Conservation (phyloP, 176 grass and related monocot species). For the Rhipidocladum racemiflorum region DNA sequence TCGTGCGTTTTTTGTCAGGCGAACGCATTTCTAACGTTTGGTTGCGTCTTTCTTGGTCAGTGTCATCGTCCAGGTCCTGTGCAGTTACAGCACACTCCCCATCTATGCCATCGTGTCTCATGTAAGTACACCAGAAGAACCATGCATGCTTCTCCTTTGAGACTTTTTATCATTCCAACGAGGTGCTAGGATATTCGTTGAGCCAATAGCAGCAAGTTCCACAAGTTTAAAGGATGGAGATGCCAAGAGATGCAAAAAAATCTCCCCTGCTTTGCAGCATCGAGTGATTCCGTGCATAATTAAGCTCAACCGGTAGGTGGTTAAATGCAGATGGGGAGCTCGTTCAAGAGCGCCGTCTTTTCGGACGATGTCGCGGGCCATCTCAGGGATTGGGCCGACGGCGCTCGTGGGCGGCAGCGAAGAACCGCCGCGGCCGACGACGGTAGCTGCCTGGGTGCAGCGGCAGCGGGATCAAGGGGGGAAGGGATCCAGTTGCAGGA, state of each 20-base stretch:
- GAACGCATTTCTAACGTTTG: not conserved
- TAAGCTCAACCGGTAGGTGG: not conserved
- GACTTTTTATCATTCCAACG: no score
- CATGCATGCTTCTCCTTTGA: not conserved
- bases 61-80: slow-evolving; percentile 57
- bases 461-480: not conserved
- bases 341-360: slow-evolving; percentile 81
- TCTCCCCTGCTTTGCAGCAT: no score
- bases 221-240: no score
- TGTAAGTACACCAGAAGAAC: slow-evolving; percentile 36
- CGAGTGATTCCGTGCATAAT: no score
- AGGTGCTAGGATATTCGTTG: no score
- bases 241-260: no score
- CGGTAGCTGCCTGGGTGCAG: not conserved
- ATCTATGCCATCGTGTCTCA: slow-evolving; percentile 84
- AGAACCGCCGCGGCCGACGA: not conserved
- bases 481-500: not conserved
- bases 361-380: slow-evolving; percentile 35
- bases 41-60: slow-evolving; percentile 25
- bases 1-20: not conserved
- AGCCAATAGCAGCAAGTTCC: no score
- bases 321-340: slow-evolving; percentile 70
- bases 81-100: slow-evolving; percentile 82
- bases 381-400: slow-evolving; percentile 34
- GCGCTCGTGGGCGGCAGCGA: not conserved